A percentile compares a stretch with the other conserved stretches of the same genome.
Evolutionary conservation across 352 stramenopile genomes (phyloP).

Genomic region (Pythium brassicae): DNA sequence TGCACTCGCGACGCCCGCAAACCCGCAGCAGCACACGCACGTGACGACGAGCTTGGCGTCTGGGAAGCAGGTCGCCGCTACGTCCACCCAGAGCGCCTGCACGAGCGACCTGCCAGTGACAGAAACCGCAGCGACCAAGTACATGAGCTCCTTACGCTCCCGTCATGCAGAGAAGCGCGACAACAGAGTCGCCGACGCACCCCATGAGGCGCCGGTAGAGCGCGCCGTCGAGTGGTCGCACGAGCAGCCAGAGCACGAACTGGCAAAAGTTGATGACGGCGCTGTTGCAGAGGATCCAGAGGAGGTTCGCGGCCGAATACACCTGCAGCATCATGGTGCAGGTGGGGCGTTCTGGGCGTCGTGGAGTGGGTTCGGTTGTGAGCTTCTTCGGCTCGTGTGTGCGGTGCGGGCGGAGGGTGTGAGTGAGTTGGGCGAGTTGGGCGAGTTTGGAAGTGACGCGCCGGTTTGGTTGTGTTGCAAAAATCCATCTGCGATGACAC

Average conservation of each 20-base stretch:
- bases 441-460: not conserved
- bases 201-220: constrained; percentile 80
- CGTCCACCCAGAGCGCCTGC: constrained; percentile 84
- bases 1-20: too few species aligned
- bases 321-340: constrained; percentile 47
- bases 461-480: not conserved
- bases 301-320: constrained; percentile 70
- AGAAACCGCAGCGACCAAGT: not conserved
- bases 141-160: not conserved
- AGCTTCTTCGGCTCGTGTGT: too few species aligned
- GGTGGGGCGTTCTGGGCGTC: not conserved
- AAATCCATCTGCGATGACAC: not conserved
- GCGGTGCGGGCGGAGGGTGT: not conserved
- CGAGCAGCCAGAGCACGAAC: constrained; percentile 77
- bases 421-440: not conserved
- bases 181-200: constrained; percentile 13
- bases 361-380: not conserved
- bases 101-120: constrained; percentile 34
- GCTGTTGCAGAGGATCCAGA: constrained; percentile 86
- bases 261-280: constrained; percentile 77
- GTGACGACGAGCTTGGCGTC: constrained; percentile 79
- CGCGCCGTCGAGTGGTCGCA: constrained; percentile 77
- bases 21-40: constrained; percentile 24
- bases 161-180: not conserved
- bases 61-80: constrained; percentile 81